Base-by-base conservation (phyloP, 192 early-diverging fungal species). In the Entomortierella chlamydospora region DNA sequence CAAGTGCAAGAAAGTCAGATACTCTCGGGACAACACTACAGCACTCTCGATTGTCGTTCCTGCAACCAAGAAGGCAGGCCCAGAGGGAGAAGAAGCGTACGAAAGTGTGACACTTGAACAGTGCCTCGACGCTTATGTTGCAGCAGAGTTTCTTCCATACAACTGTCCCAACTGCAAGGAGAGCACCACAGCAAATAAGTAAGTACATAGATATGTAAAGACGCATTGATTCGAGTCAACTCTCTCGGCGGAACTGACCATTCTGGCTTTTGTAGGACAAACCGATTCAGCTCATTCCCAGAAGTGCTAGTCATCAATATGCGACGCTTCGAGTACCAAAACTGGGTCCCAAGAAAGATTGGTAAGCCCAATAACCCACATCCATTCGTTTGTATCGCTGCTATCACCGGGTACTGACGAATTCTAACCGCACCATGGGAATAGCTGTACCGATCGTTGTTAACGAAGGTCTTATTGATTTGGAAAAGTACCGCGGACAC, bases 1-100 rank as follows among this genome's bases (percentile, higher is more conserved):
- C 11, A 80, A 87, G 33, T 99, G 98, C 85, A 84, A 88, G 28
- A 85, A 89, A 51, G 95, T 98, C 28, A 91, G 93, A 26, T 98
- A 97, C 84, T 82, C 81, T 49, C 59, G 68, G 2, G 85, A 89
- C 68, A 53, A 52, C 0, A 83, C 87, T 25, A 90, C 73, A 18
- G 77, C 79, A 17, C 80, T 92, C 12, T 88, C 90, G 43, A 72
- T 99, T 28, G 88, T 87, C 0, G 91, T 97, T 2, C 91, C 93
- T 49, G 92, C 92, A 22, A 84, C 79, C n/a, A 80, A 77, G 39
- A 84, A 81, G 43, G 63, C n/a, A 0, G 61, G 33, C 18, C 57
- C 68, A 33, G 61, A 43, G 3, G 62, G 57, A 2, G 70, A 84
- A 23, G 83, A 85, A 22, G 56, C 42, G 18, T 88, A 86, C 55